Evolutionary conservation across 225 moss, liverwort and hornwort species (phyloP).

Genomic region (Physcomitrium patens): DNA sequence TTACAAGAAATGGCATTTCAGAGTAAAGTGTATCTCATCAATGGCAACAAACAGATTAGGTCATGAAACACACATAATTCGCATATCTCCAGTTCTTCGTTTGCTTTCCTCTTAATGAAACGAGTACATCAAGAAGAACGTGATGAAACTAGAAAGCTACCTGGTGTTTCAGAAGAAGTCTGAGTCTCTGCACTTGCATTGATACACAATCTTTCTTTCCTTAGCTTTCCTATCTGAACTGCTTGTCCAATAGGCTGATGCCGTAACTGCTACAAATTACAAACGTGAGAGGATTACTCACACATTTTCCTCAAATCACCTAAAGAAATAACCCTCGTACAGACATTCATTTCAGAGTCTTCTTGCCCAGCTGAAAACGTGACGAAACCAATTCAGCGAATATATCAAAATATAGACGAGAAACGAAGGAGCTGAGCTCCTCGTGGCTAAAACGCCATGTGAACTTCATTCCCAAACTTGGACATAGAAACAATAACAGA

Average conservation of each 20-base stretch:
- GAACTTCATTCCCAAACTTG: not conserved
- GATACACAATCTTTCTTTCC: slow-evolving; percentile 5
- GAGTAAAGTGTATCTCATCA: not conserved
- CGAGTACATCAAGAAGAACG: not conserved
- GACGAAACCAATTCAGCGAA: too few relatives aligned
- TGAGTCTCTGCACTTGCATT: slow-evolving; percentile 8
- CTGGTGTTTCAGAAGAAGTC: not conserved
- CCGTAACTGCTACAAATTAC: slow-evolving; percentile 29
- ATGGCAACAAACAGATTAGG: not conserved
- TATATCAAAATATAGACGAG: too few relatives aligned
- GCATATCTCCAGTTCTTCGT: not conserved
- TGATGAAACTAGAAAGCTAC: not conserved
- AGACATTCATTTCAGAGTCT: too few relatives aligned
- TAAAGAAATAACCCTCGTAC: too few relatives aligned
- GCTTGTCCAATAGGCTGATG: slow-evolving; percentile 24
- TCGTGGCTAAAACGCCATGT: not conserved
- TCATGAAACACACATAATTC: not conserved
- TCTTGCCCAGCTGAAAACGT: too few relatives aligned
- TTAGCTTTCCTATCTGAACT: not conserved
- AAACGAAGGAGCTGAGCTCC: not conserved
- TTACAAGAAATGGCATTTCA: too few relatives aligned
- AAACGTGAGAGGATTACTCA: not conserved
- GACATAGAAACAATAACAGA: not conserved
- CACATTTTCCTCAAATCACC: too few relatives aligned
- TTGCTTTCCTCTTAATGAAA: not conserved